Evolutionary conservation across 2,329 filamentous ascomycete species (phyloP).

Genomic region (Chalaropsis ovoidea): DNA sequence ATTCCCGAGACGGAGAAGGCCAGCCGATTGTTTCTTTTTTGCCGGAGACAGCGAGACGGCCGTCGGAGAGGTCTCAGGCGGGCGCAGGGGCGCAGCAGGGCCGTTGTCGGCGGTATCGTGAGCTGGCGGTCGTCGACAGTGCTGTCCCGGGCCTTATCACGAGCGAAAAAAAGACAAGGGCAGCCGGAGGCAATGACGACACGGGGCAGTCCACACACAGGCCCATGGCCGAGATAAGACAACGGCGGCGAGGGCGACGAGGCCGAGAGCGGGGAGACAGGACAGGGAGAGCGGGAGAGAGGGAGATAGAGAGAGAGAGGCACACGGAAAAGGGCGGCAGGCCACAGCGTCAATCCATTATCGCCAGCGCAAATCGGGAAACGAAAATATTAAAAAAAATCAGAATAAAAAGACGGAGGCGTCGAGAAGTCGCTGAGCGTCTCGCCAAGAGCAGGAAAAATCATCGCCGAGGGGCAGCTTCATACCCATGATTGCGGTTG

Average conservation of each 20-base stretch:
- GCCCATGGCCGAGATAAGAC: neutral
- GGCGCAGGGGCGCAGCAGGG: neutral
- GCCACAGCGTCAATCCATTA: neutral
- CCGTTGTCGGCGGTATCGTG: neutral
- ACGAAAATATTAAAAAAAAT: slow-evolving; percentile 25
- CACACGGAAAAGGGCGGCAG: neutral
- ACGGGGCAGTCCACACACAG: neutral
- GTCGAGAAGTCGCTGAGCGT: slow-evolving; percentile 3
- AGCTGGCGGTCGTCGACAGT: neutral
- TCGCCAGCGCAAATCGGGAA: slow-evolving; percentile 8
- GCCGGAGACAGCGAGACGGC: neutral
- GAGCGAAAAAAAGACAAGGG: neutral
- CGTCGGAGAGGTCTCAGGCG: neutral
- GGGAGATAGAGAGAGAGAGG: neutral
- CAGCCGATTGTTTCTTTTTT: neutral
- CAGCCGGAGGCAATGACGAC: neutral
- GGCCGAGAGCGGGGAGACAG: neutral
- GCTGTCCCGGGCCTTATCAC: neutral
- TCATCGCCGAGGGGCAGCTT: slow-evolving; percentile 24
- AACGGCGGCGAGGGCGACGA: neutral
- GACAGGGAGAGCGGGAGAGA: neutral
- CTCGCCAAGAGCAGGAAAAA: neutral
- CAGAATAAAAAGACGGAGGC: slow-evolving; percentile 18
- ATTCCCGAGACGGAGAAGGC: neutral
- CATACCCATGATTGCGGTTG: slow-evolving; percentile 55